Evolutionary conservation across 176 grass and related monocot species (phyloP).

Genomic region (Rhynchospora tenuis): DNA sequence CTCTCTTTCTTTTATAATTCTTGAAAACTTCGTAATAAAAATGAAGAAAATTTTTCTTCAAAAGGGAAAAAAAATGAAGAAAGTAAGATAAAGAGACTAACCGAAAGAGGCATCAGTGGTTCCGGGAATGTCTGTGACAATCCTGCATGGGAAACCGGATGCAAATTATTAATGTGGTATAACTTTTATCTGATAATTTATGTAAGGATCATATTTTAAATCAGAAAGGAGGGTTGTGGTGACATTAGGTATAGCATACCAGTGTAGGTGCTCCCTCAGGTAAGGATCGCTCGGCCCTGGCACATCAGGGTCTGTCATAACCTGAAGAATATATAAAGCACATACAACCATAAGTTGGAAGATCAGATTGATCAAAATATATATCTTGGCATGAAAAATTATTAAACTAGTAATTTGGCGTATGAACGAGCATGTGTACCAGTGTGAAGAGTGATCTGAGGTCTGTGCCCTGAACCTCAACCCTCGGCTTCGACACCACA

Average conservation of each 20-base stretch:
- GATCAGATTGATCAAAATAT: not conserved
- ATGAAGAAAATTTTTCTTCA: constrained; percentile 21
- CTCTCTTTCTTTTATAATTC: not conserved
- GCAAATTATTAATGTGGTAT: not conserved
- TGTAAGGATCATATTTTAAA: not conserved
- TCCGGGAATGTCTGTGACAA: constrained; percentile 89
- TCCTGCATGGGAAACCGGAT: constrained; percentile 41
- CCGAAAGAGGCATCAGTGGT: constrained; percentile 83
- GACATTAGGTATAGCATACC: constrained; percentile 34
- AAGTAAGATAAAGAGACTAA: constrained; percentile 28
- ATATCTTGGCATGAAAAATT: not conserved
- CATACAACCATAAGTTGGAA: not conserved
- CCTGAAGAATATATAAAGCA: constrained; percentile 38
- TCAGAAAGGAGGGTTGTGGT: not conserved
- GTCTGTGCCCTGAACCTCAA: constrained; percentile 80
- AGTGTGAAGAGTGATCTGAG: constrained; percentile 88
- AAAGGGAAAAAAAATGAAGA: no score
- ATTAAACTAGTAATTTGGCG: not conserved
- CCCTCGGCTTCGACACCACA: constrained; percentile 50
- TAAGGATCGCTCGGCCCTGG: constrained; percentile 94
- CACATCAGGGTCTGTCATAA: constrained; percentile 95
- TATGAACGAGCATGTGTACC: constrained; percentile 28
- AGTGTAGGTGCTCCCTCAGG: constrained; percentile 82
- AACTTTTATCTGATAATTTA: not conserved
- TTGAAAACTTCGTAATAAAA: constrained; percentile 25